Evolutionary conservation across 495 filamentous ascomycete genomes (phyloP).

Genomic region (Podospora conica): DNA sequence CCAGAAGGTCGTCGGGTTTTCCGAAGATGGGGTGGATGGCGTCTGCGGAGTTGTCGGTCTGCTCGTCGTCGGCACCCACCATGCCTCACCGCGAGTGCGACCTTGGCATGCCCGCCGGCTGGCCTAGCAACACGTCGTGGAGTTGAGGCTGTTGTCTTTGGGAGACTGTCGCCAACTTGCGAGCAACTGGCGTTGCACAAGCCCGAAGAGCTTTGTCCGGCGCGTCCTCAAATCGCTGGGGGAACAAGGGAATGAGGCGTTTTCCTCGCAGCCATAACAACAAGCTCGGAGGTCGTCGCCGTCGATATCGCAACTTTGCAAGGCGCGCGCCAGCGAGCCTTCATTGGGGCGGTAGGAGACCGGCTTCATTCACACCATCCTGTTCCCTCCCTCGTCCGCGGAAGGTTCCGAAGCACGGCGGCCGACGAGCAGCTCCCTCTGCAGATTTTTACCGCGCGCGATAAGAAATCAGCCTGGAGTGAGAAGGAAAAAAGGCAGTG

Average conservation of each 20-base stretch:
- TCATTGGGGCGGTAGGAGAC: not conserved
- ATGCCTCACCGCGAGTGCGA: not conserved
- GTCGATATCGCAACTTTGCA: not conserved
- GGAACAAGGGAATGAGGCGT: not conserved
- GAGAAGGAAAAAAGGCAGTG: not conserved
- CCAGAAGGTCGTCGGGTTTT: not conserved
- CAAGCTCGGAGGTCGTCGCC: not conserved
- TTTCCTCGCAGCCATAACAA: not conserved
- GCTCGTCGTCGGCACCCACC: not conserved
- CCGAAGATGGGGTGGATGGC: not conserved
- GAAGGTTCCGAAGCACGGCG: not conserved
- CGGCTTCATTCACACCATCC: not conserved
- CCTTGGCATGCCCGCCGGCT: not conserved
- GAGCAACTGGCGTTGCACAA: not conserved
- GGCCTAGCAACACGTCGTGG: not conserved
- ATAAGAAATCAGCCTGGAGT: not conserved
- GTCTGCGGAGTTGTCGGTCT: not conserved
- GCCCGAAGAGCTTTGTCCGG: not conserved
- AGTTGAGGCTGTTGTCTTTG: not conserved
- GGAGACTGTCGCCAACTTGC: slow-evolving; percentile 2
- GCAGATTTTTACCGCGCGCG: not conserved
- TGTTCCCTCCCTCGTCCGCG: not conserved
- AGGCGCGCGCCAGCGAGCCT: not conserved
- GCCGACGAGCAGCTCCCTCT: not conserved
- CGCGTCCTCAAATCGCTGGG: not conserved